Evolutionary conservation across 495 filamentous ascomycete genomes (phyloP).

Genomic region (Neurospora sp.): DNA sequence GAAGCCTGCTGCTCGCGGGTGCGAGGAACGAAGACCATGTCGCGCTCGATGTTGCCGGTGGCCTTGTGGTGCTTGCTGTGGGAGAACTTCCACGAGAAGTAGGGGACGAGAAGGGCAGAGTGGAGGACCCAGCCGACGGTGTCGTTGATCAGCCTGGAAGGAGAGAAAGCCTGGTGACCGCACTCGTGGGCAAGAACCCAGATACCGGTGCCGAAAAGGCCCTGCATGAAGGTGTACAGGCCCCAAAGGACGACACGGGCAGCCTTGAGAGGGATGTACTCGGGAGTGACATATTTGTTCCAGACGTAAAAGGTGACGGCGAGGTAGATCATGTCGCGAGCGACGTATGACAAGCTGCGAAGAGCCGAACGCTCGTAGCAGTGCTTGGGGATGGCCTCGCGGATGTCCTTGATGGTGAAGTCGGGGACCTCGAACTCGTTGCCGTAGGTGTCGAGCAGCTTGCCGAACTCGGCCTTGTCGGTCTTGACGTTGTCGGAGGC

Average conservation of each 20-base stretch:
- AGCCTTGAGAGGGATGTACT: constrained; percentile 48
- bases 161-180: constrained; percentile 79
- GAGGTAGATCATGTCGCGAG: constrained; percentile 56
- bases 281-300: constrained; percentile 51
- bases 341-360: constrained; percentile 54
- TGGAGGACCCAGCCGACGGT: constrained; percentile 79
- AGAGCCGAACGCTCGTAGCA: constrained; percentile 66
- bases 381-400: constrained; percentile 71
- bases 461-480: constrained; percentile 28
- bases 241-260: constrained; percentile 52
- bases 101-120: constrained; percentile 72
- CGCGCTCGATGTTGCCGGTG: constrained; percentile 87
- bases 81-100: constrained; percentile 89
- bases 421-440: constrained; percentile 67
- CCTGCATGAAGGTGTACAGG: constrained; percentile 62
- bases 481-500: constrained; percentile 43
- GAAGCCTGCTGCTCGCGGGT: constrained; percentile 66
- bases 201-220: constrained; percentile 66
- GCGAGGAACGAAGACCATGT: constrained; percentile 95
- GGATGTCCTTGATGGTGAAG: constrained; percentile 72
- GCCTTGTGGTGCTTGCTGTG: constrained; percentile 95
- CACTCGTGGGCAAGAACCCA: constrained; percentile 88
- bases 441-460: constrained; percentile 62
- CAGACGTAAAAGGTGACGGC: constrained; percentile 56
- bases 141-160: constrained; percentile 71